Percentiles rank a stretch among this genome's conserved stretches.
These are phyloP conservation scores for Lentinula raphanica DNA, from an alignment of 768 basidiomycete genomes.

Conservation along the genomic window DNA sequence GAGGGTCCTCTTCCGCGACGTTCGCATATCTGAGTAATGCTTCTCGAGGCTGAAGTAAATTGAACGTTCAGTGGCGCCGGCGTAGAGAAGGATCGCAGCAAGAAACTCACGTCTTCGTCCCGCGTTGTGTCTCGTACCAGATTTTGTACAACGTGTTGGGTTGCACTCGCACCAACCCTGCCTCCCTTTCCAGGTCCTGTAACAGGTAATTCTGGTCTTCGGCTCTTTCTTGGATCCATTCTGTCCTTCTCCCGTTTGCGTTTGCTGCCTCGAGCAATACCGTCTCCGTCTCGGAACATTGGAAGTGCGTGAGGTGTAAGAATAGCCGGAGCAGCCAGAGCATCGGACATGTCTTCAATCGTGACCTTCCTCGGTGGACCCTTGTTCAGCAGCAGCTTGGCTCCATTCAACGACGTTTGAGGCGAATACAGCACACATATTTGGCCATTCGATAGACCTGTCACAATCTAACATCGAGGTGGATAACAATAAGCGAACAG, in stretches of 20 bases:
- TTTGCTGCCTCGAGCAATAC: constrained; percentile 69
- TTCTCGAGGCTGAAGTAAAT: constrained; percentile 76
- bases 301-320: constrained; percentile 88
- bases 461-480: constrained; percentile 58
- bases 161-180: constrained; percentile 92
- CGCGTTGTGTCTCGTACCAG: constrained; percentile 86
- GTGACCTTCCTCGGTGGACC: constrained; percentile 79
- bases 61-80: constrained; percentile 13
- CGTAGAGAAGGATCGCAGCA: constrained; percentile 12
- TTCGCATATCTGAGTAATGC: constrained; percentile 92
- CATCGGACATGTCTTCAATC: constrained; percentile 85
- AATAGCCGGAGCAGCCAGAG: constrained; percentile 80
- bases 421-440: constrained; percentile 93
- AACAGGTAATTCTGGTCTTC: constrained; percentile 87
- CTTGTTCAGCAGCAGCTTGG: constrained; percentile 83
- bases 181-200: constrained; percentile 92
- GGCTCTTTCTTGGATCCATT: constrained; percentile 86
- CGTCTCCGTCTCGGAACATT: constrained; percentile 83
- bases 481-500: not conserved
- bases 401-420: constrained; percentile 82
- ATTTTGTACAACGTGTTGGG: constrained; percentile 94
- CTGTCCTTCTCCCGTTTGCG: constrained; percentile 87
- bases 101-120: constrained; percentile 93
- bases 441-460: constrained; percentile 82
- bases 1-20: constrained; percentile 67